phyloP scores from a whole-genome alignment of 2,329 filamentous ascomycete genomes.

The Fusarium sp. region DNA sequence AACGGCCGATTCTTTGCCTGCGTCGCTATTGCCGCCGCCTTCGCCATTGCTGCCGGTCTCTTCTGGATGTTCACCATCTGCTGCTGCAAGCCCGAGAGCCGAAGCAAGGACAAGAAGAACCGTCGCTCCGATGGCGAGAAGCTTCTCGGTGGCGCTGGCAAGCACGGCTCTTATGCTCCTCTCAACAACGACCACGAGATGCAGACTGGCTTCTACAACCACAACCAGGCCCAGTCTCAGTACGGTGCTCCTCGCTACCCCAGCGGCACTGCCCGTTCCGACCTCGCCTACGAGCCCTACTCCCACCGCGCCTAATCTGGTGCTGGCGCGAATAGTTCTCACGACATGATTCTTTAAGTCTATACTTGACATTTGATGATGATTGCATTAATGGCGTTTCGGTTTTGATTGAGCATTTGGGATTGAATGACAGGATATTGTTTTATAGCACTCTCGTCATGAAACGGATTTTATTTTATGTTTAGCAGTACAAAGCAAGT shows the following conservation, averaged over 20 bases:
- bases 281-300: conserved; percentile 74
- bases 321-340: conserved; percentile 16
- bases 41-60: conserved; percentile 79
- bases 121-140: conserved; percentile 63
- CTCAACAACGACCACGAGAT: conserved; percentile 54
- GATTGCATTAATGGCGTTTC: conserved; percentile 49
- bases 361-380: conserved; percentile 41
- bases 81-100: conserved; percentile 71
- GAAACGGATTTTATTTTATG: conserved; percentile 27
- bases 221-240: conserved; percentile 49
- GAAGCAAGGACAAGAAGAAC: conserved; percentile 53
- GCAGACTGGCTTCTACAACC: conserved; percentile 56
- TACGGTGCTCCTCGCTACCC: conserved; percentile 57
- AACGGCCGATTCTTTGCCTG: conserved; percentile 77
- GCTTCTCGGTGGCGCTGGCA: conserved; percentile 57
- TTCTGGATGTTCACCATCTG: conserved; percentile 95
- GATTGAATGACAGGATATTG: conserved; percentile 17
- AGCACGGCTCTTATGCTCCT: conserved; percentile 55
- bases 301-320: conserved; percentile 64
- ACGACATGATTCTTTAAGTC: conserved; percentile 36
- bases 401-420: conserved; percentile 35
- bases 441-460: conserved; percentile 26
- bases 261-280: conserved; percentile 59
- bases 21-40: conserved; percentile 84
- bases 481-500: conserved; percentile 12